Percentiles rank a stretch among this genome's conserved stretches.
Conservation (phyloP, 83 land plant species). For the Diphasiastrum complanatum region DNA sequence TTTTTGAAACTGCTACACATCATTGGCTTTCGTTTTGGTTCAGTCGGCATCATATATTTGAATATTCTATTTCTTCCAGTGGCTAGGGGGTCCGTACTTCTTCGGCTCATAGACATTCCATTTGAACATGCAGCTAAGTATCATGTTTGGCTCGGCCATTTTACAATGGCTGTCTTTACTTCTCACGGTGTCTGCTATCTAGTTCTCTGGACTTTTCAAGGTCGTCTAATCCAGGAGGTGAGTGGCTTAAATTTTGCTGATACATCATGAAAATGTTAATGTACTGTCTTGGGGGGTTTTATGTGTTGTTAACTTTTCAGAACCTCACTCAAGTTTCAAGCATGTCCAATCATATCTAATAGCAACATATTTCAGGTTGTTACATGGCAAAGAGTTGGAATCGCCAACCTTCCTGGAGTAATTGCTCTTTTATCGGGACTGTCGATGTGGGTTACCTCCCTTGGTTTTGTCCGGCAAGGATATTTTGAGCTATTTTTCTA, state of each 20-base stretch:
- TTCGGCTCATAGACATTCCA: constrained; percentile 85
- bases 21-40: constrained; percentile 22
- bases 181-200: constrained; percentile 48
- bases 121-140: constrained; percentile 89
- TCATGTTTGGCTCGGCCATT: constrained; percentile 94
- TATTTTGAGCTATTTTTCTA: constrained; percentile 90
- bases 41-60: constrained; percentile 20
- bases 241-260: constrained; percentile 12
- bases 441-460: constrained; percentile 84
- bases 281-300: not conserved
- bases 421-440: constrained; percentile 71
- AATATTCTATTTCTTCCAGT: constrained; percentile 74
- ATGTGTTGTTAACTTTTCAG: constrained; percentile 1
- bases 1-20: not conserved
- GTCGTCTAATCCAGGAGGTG: constrained; percentile 39
- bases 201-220: constrained; percentile 44
- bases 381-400: constrained; percentile 50
- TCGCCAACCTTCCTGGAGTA: constrained; percentile 79
- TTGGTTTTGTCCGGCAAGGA: constrained; percentile 46
- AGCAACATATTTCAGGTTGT: constrained; percentile 42
- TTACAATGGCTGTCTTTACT: constrained; percentile 69
- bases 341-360: not conserved
- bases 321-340: not conserved
- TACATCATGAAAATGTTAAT: not conserved
- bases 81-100: constrained; percentile 77